These are phyloP conservation scores for Rhazya stricta DNA, from an alignment of 257 asterid genomes.

Conservation along the genomic window DNA sequence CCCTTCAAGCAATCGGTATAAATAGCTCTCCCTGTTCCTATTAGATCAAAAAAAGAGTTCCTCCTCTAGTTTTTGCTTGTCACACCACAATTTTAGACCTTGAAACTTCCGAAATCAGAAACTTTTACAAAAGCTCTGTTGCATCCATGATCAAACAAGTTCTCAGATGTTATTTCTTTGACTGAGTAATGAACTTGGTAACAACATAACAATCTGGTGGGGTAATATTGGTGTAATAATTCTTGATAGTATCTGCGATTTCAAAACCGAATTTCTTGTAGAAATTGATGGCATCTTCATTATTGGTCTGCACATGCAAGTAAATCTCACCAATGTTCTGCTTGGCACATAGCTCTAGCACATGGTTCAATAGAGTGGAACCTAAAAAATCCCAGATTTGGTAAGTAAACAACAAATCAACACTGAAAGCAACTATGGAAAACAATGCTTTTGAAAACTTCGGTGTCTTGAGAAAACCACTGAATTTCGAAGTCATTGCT, in stretches of 20 bases:
- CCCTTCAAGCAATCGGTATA: too few species aligned
- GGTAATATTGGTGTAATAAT: slow-evolving; percentile 78
- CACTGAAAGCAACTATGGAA: neutral
- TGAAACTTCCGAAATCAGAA: slow-evolving; percentile 9
- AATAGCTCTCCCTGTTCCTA: too few species aligned
- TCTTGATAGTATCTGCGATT: slow-evolving; percentile 75
- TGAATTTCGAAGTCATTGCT: neutral
- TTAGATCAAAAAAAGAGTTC: neutral
- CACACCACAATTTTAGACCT: slow-evolving; percentile 14
- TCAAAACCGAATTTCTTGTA: slow-evolving; percentile 86
- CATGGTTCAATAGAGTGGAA: slow-evolving; percentile 71
- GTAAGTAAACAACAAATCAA: neutral
- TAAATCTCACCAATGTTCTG: slow-evolving; percentile 79
- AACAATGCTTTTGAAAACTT: neutral
- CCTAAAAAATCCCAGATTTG: slow-evolving; percentile 40
- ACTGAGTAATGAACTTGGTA: slow-evolving; percentile 53
- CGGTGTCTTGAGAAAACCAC: neutral
- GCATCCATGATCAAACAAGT: slow-evolving; percentile 3
- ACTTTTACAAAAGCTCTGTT: neutral
- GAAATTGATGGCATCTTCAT: slow-evolving; percentile 87
- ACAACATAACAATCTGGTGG: slow-evolving; percentile 89
- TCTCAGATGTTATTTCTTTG: slow-evolving; percentile 40
- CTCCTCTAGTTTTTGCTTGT: neutral
- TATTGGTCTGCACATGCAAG: slow-evolving; percentile 93
- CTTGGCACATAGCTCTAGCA: slow-evolving; percentile 67